phyloP scores from a whole-genome alignment of 495 filamentous ascomycete genomes.

The Cryomyces antarcticus region DNA sequence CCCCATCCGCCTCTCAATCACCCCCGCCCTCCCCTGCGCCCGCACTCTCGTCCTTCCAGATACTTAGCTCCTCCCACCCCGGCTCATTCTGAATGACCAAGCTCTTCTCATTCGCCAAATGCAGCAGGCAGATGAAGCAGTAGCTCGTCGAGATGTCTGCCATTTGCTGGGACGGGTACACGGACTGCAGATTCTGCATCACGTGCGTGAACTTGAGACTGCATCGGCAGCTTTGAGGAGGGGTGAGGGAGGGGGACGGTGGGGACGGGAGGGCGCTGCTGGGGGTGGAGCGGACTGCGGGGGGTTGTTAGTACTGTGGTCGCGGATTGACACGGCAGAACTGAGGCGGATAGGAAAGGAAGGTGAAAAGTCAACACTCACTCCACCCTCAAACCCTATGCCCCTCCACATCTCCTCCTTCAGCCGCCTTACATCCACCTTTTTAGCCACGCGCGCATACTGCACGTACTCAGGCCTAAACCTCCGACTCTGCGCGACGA shows the following conservation, averaged over 20 bases:
- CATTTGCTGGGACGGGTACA: conserved; percentile 69
- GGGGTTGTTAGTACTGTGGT: neutral
- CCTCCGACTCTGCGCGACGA: conserved; percentile 74
- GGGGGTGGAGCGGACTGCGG: conserved; percentile 5
- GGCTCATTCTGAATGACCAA: conserved; percentile 40
- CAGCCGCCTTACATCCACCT: conserved; percentile 86
- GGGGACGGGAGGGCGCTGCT: conserved; percentile 11
- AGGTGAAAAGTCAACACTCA: neutral
- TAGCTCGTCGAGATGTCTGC: conserved; percentile 91
- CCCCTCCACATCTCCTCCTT: conserved; percentile 95
- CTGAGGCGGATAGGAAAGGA: too few relatives aligned
- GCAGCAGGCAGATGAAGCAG: conserved; percentile 91
- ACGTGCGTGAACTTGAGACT: conserved; percentile 67
- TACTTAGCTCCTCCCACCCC: conserved; percentile 18
- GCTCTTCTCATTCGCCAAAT: conserved; percentile 94
- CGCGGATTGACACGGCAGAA: neutral
- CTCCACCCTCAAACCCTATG: conserved; percentile 40
- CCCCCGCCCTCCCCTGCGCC: neutral
- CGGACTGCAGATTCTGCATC: conserved; percentile 69
- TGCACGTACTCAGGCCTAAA: conserved; percentile 86
- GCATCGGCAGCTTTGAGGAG: conserved; percentile 17
- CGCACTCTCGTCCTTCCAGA: conserved; percentile 14
- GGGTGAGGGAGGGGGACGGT: conserved; percentile 1
- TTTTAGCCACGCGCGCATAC: conserved; percentile 91
- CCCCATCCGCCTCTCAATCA: neutral